Percentiles rank a stretch among this genome's conserved stretches.
Conservation (phyloP, 2,329 filamentous ascomycete species). For the Cercospora citrullina region DNA sequence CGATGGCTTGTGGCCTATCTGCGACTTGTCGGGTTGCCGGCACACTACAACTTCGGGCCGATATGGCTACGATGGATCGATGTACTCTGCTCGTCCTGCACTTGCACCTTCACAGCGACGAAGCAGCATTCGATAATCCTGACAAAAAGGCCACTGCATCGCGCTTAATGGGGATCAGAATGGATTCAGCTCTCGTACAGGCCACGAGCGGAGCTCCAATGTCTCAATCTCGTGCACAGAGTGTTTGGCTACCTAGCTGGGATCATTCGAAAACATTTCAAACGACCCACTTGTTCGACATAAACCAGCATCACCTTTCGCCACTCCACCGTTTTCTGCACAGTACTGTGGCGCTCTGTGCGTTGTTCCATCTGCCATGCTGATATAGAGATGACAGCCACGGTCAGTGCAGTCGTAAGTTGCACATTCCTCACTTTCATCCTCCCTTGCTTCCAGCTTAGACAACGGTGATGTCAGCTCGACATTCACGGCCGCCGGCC, state of each 20-base stretch:
- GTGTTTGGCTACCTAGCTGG: background rate
- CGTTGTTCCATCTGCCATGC: conserved; percentile 3
- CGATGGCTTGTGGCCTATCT: background rate
- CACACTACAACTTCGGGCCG: background rate
- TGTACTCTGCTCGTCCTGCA: background rate
- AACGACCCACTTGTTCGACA: conserved; percentile 8
- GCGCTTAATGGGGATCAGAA: background rate
- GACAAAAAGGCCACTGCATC: too few species aligned
- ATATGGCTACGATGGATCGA: background rate
- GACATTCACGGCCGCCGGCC: conserved; percentile 9
- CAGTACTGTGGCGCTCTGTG: conserved; percentile 2
- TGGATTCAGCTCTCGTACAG: background rate
- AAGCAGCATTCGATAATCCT: background rate
- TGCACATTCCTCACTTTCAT: conserved; percentile 11
- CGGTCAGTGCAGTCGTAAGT: background rate
- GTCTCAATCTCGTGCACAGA: background rate
- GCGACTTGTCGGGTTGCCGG: background rate
- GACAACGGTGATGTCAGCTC: conserved; percentile 19
- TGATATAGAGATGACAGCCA: background rate
- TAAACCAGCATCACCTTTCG: conserved; percentile 17
- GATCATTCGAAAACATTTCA: conserved; percentile 13
- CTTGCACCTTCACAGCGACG: background rate
- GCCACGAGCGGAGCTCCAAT: background rate
- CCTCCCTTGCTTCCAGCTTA: conserved; percentile 12
- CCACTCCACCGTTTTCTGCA: conserved; percentile 10